phyloP scores from a whole-genome alignment of 2,329 filamentous ascomycete species.

The Tricladium varicosporioides region DNA sequence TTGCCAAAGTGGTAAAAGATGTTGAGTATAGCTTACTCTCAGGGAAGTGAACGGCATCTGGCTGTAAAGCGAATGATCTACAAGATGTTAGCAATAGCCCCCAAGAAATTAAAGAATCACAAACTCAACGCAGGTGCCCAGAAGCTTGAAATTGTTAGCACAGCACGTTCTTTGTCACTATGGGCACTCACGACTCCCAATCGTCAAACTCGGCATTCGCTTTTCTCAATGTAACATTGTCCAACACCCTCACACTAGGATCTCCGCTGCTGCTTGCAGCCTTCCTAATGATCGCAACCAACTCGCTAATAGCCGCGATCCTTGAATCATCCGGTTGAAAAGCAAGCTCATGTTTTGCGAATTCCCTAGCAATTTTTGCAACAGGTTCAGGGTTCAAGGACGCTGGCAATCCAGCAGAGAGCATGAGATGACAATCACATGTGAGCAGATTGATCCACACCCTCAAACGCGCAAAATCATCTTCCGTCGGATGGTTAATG shows the following conservation, averaged over 20 bases:
- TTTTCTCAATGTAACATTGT: slow-evolving; percentile 12
- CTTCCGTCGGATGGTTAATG: slow-evolving; percentile 7
- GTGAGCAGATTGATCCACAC: slow-evolving; percentile 28
- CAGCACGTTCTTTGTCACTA: neutral
- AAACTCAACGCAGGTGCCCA: neutral
- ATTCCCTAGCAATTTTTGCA: slow-evolving; percentile 15
- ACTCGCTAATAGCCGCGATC: slow-evolving; percentile 23
- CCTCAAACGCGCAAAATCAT: slow-evolving; percentile 18
- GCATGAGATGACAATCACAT: slow-evolving; percentile 27
- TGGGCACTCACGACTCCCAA: slow-evolving; percentile 23
- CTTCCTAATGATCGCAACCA: slow-evolving; percentile 22
- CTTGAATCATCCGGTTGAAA: slow-evolving; percentile 24
- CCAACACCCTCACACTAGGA: slow-evolving; percentile 21
- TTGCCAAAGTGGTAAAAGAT: no score
- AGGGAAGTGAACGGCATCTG: slow-evolving; percentile 27
- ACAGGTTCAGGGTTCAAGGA: slow-evolving; percentile 22
- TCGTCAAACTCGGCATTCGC: slow-evolving; percentile 23
- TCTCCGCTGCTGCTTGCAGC: slow-evolving; percentile 20
- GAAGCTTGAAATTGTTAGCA: neutral
- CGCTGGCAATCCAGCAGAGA: slow-evolving; percentile 25
- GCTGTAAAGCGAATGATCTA: slow-evolving; percentile 22
- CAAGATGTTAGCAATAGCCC: neutral
- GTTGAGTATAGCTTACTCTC: slow-evolving; percentile 12
- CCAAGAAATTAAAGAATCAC: neutral
- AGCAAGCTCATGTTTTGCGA: slow-evolving; percentile 13